Evolutionary conservation across 441 rosid species (phyloP).

Genomic region (Adansonia gregorii): DNA sequence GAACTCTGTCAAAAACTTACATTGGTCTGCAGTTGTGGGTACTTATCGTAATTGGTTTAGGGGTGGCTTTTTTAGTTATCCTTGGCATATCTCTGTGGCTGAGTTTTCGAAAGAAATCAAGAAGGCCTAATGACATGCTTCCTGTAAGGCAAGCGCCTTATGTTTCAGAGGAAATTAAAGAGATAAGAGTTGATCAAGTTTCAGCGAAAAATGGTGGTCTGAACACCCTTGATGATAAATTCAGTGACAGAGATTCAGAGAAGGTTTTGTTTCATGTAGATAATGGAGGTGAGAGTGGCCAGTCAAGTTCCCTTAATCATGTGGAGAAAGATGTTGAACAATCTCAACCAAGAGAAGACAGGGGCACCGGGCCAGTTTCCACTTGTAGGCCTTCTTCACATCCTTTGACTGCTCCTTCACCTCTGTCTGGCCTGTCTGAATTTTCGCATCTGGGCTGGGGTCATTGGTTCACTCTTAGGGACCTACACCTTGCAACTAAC

Average conservation of each 20-base stretch:
- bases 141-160: slow-evolving; percentile 50
- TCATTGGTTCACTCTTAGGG: slow-evolving; percentile 82
- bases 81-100: slow-evolving; percentile 74
- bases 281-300: slow-evolving; percentile 51
- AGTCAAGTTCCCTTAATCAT: slow-evolving; percentile 54
- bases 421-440: slow-evolving; percentile 64
- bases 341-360: slow-evolving; percentile 45
- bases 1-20: slow-evolving; percentile 56
- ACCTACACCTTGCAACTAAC: slow-evolving; percentile 67
- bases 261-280: slow-evolving; percentile 46
- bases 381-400: slow-evolving; percentile 45
- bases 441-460: slow-evolving; percentile 79
- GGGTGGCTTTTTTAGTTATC: slow-evolving; percentile 53
- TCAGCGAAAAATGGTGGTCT: slow-evolving; percentile 47
- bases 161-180: slow-evolving; percentile 66
- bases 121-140: slow-evolving; percentile 39
- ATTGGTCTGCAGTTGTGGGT: slow-evolving; percentile 74
- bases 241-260: slow-evolving; percentile 48
- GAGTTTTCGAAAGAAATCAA: slow-evolving; percentile 70
- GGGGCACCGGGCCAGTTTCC: slow-evolving; percentile 30
- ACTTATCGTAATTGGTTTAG: slow-evolving; percentile 64
- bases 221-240: slow-evolving; percentile 47
- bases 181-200: slow-evolving; percentile 62
- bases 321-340: slow-evolving; percentile 53
- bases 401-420: slow-evolving; percentile 53